Percentiles rank a stretch among this genome's conserved stretches.
Evolutionary conservation across 2,329 filamentous ascomycete genomes (phyloP).

Genomic region (Pseudogymnoascus sp.): DNA sequence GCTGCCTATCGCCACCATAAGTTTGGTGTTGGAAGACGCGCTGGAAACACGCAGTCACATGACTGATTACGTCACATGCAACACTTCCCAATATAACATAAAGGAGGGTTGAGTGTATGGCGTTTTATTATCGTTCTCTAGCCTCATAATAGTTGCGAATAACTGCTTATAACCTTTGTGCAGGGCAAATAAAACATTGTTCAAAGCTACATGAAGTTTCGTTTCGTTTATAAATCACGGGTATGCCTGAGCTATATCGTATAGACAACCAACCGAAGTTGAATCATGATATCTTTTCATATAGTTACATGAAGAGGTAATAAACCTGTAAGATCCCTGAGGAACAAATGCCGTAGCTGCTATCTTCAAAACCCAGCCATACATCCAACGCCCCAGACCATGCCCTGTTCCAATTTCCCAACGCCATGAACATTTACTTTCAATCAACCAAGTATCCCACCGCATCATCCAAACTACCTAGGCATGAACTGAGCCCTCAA

Average conservation of each 20-base stretch:
- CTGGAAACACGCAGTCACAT: conserved; percentile 6
- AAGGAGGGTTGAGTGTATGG: background rate
- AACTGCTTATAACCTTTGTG: background rate
- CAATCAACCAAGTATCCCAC: background rate
- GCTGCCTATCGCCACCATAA: background rate
- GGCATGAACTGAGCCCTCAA: conserved; percentile 56
- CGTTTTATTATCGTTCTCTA: background rate
- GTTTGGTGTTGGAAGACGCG: background rate
- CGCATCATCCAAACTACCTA: background rate
- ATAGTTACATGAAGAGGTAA: background rate
- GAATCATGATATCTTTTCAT: background rate
- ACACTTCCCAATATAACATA: background rate
- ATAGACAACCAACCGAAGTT: background rate
- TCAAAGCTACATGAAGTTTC: background rate
- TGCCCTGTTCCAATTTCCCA: background rate
- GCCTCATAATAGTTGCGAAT: no score
- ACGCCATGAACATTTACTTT: background rate
- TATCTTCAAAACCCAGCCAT: background rate
- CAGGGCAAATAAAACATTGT: background rate
- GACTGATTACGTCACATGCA: background rate
- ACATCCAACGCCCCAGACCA: conserved; percentile 1
- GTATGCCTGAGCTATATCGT: background rate
- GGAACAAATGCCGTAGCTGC: background rate
- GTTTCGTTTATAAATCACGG: background rate
- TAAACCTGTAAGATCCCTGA: background rate